phyloP scores from a whole-genome alignment of 2,329 filamentous ascomycete species.

The Trichoderma harzianum region DNA sequence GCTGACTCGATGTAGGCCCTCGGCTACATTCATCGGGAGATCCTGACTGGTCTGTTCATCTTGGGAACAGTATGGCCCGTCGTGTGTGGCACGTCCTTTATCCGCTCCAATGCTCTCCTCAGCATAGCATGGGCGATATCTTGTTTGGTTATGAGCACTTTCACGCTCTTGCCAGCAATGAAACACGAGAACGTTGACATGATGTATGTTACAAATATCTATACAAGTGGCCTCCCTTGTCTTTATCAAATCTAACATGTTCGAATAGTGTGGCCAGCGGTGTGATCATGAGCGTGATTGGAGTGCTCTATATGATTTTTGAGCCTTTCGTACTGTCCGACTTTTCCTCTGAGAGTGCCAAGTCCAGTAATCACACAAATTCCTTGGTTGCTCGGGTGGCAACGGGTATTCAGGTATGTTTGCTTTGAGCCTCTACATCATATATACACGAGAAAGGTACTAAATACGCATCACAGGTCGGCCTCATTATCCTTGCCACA shows the following conservation, averaged over 20 bases:
- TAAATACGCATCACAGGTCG: slow-evolving; percentile 48
- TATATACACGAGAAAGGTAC: not conserved
- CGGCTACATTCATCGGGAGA: slow-evolving; percentile 86
- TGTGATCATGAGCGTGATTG: slow-evolving; percentile 70
- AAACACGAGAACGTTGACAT: slow-evolving; percentile 74
- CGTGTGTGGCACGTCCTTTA: slow-evolving; percentile 68
- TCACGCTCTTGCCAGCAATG: slow-evolving; percentile 82
- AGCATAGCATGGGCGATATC: slow-evolving; percentile 70
- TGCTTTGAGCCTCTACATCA: slow-evolving; percentile 23
- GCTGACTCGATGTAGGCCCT: slow-evolving; percentile 59
- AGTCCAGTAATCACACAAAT: slow-evolving; percentile 32
- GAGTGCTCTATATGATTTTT: slow-evolving; percentile 74
- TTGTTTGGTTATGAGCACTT: slow-evolving; percentile 81
- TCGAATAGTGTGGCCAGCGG: slow-evolving; percentile 66
- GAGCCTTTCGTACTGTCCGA: slow-evolving; percentile 60
- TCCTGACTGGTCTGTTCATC: slow-evolving; percentile 78
- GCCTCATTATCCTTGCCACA: slow-evolving; percentile 76
- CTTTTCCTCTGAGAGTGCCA: slow-evolving; percentile 31
- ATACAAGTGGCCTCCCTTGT: not conserved
- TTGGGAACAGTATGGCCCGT: slow-evolving; percentile 75
- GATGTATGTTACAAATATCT: slow-evolving; percentile 56
- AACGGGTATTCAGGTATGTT: slow-evolving; percentile 61
- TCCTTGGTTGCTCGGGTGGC: slow-evolving; percentile 52
- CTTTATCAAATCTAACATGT: slow-evolving; percentile 17
- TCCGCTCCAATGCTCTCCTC: slow-evolving; percentile 62